Percentiles rank a stretch among this genome's conserved stretches.
Evolutionary conservation across 176 grass and related monocot species (phyloP).

Genomic region (Musa itinerans): DNA sequence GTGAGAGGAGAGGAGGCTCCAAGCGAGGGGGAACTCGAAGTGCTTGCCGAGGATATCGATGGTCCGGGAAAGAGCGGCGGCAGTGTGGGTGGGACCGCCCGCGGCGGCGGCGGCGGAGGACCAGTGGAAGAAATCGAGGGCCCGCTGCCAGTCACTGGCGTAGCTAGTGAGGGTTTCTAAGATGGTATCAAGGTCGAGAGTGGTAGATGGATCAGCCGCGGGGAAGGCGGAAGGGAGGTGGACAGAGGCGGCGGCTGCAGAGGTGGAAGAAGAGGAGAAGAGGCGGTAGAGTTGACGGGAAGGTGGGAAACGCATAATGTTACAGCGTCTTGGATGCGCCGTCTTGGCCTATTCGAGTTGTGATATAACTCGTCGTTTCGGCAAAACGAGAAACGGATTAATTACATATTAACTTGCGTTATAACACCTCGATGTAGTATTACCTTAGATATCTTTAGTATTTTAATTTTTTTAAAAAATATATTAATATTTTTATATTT

Average conservation of each 20-base stretch:
- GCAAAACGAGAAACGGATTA: too few relatives aligned
- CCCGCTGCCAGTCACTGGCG: slow-evolving; percentile 68
- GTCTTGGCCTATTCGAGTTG: too few relatives aligned
- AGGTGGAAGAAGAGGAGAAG: slow-evolving; percentile 2
- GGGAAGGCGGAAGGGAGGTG: slow-evolving; percentile 11
- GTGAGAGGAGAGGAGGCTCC: slow-evolving; percentile 59
- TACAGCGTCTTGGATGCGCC: neutral
- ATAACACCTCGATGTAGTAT: too few relatives aligned
- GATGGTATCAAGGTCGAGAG: slow-evolving; percentile 39
- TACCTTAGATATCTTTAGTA: too few relatives aligned
- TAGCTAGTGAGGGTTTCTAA: slow-evolving; percentile 67
- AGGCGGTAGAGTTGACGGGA: neutral
- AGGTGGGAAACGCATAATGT: neutral
- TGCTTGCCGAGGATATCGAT: slow-evolving; percentile 87
- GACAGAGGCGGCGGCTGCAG: slow-evolving; percentile 15
- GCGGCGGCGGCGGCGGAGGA: slow-evolving; percentile 24
- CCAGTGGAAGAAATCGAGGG: slow-evolving; percentile 87
- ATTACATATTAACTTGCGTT: too few relatives aligned
- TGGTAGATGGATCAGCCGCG: neutral
- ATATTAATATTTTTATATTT: too few relatives aligned
- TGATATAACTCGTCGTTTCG: too few relatives aligned
- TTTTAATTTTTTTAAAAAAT: too few relatives aligned
- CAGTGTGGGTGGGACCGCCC: slow-evolving; percentile 27
- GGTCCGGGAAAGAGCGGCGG: slow-evolving; percentile 46
- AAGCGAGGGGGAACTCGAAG: slow-evolving; percentile 65